phyloP scores from a whole-genome alignment of 305 asterid species.

The Fraxinus baroniana region DNA sequence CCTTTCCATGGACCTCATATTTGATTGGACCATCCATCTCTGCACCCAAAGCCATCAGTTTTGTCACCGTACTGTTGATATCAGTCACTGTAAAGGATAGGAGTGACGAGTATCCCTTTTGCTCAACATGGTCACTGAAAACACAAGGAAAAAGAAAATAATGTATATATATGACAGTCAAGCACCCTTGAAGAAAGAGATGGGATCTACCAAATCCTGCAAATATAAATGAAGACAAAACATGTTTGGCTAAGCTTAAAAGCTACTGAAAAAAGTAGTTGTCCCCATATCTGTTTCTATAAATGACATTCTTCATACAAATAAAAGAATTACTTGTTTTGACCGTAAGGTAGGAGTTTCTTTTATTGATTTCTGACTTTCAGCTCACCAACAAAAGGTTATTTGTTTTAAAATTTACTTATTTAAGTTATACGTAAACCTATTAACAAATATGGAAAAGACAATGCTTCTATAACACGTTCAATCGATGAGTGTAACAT shows the following conservation, averaged over 20 bases:
- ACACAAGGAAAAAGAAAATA: slow-evolving; percentile 18
- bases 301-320: not conserved
- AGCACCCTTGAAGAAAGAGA: not conserved
- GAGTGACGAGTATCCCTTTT: slow-evolving; percentile 75
- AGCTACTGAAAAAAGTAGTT: not conserved
- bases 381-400: not conserved
- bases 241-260: not conserved
- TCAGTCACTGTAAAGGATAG: slow-evolving; percentile 81
- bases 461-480: not conserved
- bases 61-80: slow-evolving; percentile 65
- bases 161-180: not conserved
- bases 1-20: slow-evolving; percentile 92
- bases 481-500: not conserved
- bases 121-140: slow-evolving; percentile 52
- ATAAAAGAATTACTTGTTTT: not conserved
- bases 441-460: not conserved
- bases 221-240: not conserved
- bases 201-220: not conserved
- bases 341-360: not conserved
- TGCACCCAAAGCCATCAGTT: slow-evolving; percentile 82
- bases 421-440: not conserved
- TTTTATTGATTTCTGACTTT: not conserved
- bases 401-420: no score
- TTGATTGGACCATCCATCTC: slow-evolving; percentile 90
- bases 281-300: not conserved